Conservation (phyloP, 2,329 filamentous ascomycete species). For the Pseudocercospora pini-densiflorae region DNA sequence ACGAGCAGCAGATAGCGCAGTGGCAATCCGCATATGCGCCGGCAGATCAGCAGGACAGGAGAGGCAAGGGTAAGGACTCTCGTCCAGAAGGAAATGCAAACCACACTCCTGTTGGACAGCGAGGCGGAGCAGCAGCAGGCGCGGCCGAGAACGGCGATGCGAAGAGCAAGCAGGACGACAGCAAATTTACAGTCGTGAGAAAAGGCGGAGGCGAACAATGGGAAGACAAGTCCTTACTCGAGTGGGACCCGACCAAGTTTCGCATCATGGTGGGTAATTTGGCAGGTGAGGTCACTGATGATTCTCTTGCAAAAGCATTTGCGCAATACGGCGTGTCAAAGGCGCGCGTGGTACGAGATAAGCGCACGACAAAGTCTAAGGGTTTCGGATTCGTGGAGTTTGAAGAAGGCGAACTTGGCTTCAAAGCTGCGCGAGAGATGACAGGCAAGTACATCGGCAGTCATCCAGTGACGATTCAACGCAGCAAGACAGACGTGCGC, state of each 20-base stretch:
- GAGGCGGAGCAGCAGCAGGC: conserved; percentile 17
- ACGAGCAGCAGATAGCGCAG: conserved; percentile 89
- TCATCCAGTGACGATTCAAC: conserved; percentile 78
- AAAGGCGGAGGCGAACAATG: conserved; percentile 90
- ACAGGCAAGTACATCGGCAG: conserved; percentile 99
- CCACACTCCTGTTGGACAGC: conserved; percentile 25
- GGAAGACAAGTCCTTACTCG: conserved; percentile 84
- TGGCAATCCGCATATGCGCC: conserved; percentile 70
- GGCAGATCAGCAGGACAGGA: conserved; percentile 25
- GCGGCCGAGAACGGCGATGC: conserved; percentile 16
- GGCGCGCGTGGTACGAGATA: conserved; percentile 91
- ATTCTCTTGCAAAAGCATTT: conserved; percentile 93
- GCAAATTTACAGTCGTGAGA: conserved; percentile 72
- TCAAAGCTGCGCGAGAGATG: conserved; percentile 96
- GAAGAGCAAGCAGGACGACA: conserved; percentile 22
- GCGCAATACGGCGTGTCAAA: conserved; percentile 90
- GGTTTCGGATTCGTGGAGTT: conserved; percentile 98
- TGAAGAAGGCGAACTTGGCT: conserved; percentile 92
- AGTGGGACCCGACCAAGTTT: conserved; percentile 95
- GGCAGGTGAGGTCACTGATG: conserved; percentile 95
- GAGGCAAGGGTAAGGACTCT: conserved; percentile 26
- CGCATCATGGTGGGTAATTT: conserved; percentile 96
- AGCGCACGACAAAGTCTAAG: conserved; percentile 93
- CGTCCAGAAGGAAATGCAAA: conserved; percentile 23
- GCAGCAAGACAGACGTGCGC: conserved; percentile 90